Conservation (phyloP, 2,329 filamentous ascomycete genomes). For the Cryoendolithus antarcticus region DNA sequence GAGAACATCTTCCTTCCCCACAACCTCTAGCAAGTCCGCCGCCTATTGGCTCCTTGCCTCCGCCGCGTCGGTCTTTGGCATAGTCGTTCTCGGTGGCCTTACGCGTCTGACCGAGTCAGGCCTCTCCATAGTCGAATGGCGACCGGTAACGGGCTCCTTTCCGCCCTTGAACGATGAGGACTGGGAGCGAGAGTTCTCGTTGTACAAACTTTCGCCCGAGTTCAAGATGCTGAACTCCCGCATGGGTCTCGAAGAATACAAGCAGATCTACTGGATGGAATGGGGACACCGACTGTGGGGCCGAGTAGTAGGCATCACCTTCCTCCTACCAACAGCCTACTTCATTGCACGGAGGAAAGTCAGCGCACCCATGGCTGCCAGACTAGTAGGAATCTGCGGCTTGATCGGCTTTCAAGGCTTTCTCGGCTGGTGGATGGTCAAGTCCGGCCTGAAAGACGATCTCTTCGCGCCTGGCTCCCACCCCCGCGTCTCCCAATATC, state of each 20-base stretch:
- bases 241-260: slow-evolving; percentile 90
- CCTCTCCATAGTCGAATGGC: slow-evolving; percentile 97
- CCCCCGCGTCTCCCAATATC: slow-evolving; percentile 88
- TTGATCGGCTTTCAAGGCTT: slow-evolving; percentile 92
- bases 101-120: slow-evolving; percentile 93
- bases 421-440: slow-evolving; percentile 99
- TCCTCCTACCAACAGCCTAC: slow-evolving; percentile 77
- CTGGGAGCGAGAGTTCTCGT: slow-evolving; percentile 87
- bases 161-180: slow-evolving; percentile 66
- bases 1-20: slow-evolving; percentile 14
- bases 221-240: slow-evolving; percentile 83
- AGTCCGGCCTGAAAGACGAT: slow-evolving; percentile 89
- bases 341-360: slow-evolving; percentile 74
- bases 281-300: slow-evolving; percentile 96
- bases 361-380: slow-evolving; percentile 61
- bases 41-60: slow-evolving; percentile 90
- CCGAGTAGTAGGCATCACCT: slow-evolving; percentile 76
- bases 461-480: slow-evolving; percentile 83
- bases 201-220: slow-evolving; percentile 86
- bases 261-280: slow-evolving; percentile 99
- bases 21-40: slow-evolving; percentile 55
- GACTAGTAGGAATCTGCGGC: slow-evolving; percentile 69
- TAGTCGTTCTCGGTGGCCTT: slow-evolving; percentile 87
- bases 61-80: slow-evolving; percentile 87
- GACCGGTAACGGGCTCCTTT: slow-evolving; percentile 81